Conservation (phyloP, 352 stramenopile genomes). For the Aphanomyces euteiches region DNA sequence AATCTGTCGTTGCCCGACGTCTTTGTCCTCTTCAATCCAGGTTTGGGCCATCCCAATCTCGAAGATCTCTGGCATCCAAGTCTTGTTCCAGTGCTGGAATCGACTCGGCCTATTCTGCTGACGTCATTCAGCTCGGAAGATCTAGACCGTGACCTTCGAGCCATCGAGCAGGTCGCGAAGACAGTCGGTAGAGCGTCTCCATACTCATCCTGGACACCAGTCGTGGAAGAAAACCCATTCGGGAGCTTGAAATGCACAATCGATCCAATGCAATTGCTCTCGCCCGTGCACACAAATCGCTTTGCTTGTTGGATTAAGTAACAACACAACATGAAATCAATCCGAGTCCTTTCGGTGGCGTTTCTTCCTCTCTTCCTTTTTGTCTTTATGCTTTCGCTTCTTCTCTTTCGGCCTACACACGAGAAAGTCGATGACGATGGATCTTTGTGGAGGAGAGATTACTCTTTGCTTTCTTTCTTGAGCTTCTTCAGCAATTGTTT, state of each 20-base stretch:
- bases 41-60: slow-evolving; percentile 54
- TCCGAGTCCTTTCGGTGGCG: slow-evolving; percentile 19
- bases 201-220: not conserved
- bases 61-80: slow-evolving; percentile 51
- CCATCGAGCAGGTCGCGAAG: slow-evolving; percentile 38
- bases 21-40: slow-evolving; percentile 72
- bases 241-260: slow-evolving; percentile 42
- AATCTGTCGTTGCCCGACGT: slow-evolving; percentile 39
- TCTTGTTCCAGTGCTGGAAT: slow-evolving; percentile 44
- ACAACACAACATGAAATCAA: no score
- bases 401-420: slow-evolving; percentile 12
- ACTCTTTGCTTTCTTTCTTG: slow-evolving; percentile 39
- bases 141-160: slow-evolving; percentile 52
- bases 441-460: not conserved
- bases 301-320: slow-evolving; percentile 7
- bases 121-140: slow-evolving; percentile 63
- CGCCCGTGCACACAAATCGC: slow-evolving; percentile 26
- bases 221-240: slow-evolving; percentile 53
- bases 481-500: slow-evolving; percentile 57
- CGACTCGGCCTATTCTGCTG: slow-evolving; percentile 49
- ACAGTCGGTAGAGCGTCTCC: slow-evolving; percentile 8
- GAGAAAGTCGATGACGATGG: not conserved
- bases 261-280: slow-evolving; percentile 1
- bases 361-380: slow-evolving; percentile 30
- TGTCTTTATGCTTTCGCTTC: slow-evolving; percentile 38